A percentile compares a stretch with the other conserved stretches of the same genome.
Conservation (phyloP, 129 eudicot genomes). For the Saussurea involucrata region DNA sequence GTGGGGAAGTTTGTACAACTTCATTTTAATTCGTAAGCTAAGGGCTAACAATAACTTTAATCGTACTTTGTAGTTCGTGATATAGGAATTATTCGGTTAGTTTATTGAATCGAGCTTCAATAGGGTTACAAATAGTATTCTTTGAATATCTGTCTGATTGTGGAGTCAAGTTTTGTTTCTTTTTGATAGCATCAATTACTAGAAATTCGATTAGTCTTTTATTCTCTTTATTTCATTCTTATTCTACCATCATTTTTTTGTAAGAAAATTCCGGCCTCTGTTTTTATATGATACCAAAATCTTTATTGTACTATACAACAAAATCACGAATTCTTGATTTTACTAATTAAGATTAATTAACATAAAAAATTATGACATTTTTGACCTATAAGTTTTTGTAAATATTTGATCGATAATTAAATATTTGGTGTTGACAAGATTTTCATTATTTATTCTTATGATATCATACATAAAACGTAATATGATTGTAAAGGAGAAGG, state of each 20-base stretch:
- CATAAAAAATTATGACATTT: no score
- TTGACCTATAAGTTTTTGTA: no score
- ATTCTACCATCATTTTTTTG: background rate
- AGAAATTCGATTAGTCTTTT: background rate
- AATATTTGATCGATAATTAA: no score
- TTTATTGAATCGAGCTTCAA: background rate
- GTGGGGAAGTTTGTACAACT: no score
- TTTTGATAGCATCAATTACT: background rate
- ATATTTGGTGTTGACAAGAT: no score
- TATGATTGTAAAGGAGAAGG: conserved; percentile 6
- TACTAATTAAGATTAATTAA: background rate
- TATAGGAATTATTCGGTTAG: background rate
- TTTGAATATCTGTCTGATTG: background rate
- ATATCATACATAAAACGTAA: background rate
- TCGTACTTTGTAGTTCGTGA: no score
- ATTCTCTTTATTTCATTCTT: background rate
- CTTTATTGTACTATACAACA: background rate
- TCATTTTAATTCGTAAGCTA: background rate
- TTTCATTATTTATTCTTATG: background rate
- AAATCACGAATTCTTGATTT: background rate
- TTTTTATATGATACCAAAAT: background rate
- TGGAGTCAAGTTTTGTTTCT: background rate
- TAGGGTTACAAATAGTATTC: background rate
- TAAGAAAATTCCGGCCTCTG: background rate
- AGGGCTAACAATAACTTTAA: background rate